Base-by-base conservation (phyloP, 164 flowering plant genomes). In the Echeveria elegans region DNA sequence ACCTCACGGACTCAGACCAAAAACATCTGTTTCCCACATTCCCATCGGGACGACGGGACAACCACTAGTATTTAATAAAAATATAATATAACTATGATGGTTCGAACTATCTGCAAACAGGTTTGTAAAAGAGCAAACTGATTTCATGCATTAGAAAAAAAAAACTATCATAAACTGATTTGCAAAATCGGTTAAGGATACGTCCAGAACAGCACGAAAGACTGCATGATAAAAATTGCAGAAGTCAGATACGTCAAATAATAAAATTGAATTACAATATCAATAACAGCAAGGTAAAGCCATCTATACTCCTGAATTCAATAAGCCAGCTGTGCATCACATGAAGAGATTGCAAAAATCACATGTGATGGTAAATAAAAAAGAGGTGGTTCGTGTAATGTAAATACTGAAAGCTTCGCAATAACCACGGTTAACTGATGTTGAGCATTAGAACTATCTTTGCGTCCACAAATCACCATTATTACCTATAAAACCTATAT, bases 181-280 rank as follows among this genome's bases (percentile, higher is more conserved):
- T n/a, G 12, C 59, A 53, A 50, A 50, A 28, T 28, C 26, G 61
- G 26, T 26, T 12, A 56, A 56, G 61, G 61, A 56, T 56, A 56
- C 61, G 61, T 56, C 61, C 61, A 56, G 61, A 56, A 56, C 61
- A 56, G n/a, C 61, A 56, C 61, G 19, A 56, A 56, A 26, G 61
- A 56, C 61, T 56, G 61, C 61, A 28, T 14, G 61, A 56, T 56
- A 28, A 28, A 53, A 28, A 56, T 12, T 19, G 32, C 34, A 56
- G 32, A 12, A 29, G 61, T 56, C 19, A 56, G 61, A 56, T 0
- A 28, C 28, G 32, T 48, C 53, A 6, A 56, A 26, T 28, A 28
- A 56, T 56, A 53, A 28, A 28, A 26, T 24, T 19, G 28, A 56
- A 28, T 56, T 26, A 28, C 19, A 56, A 15, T 2, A 11, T 14